Conservation (phyloP, 805 yeast genomes). For the Torulaspora indica region DNA sequence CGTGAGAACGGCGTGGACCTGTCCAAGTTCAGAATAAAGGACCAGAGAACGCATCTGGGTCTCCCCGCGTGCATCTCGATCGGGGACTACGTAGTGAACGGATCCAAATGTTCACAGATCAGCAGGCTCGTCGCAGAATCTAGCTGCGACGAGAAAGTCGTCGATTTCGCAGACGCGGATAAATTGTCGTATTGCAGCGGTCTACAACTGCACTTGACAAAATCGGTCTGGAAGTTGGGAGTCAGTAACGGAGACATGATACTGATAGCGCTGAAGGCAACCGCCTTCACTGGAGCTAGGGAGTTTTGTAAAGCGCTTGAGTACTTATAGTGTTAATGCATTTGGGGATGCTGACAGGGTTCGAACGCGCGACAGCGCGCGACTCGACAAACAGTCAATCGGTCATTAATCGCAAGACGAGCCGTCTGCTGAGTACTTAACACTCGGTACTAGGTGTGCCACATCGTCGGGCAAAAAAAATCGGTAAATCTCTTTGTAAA, state of each 20-base stretch:
- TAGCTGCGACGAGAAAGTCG: conserved; percentile 17
- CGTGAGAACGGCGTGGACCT: conserved; percentile 9
- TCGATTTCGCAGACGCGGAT: conserved; percentile 15
- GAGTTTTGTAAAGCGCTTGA: conserved; percentile 19
- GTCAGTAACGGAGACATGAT: conserved; percentile 14
- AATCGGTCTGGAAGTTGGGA: conserved; percentile 27
- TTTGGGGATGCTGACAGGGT: not conserved
- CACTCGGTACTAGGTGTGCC: no score
- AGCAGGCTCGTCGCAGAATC: conserved; percentile 14
- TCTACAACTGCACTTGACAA: conserved; percentile 17
- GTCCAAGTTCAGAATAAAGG: conserved; percentile 10
- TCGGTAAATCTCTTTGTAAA: conserved; percentile 98
- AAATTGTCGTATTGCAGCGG: conserved; percentile 13
- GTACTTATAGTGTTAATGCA: conserved; percentile 11
- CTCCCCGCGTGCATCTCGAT: conserved; percentile 26
- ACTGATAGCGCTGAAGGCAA: conserved; percentile 23
- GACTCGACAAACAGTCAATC: not conserved
- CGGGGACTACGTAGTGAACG: conserved; percentile 19
- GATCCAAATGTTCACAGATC: conserved; percentile 13
- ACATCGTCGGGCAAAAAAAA: conserved; percentile 51
- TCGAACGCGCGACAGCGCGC: conserved; percentile 6
- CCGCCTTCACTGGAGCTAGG: conserved; percentile 16
- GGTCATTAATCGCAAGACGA: no score
- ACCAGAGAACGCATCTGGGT: conserved; percentile 8
- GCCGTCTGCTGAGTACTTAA: no score